Percentiles rank a stretch among this genome's conserved stretches.
phyloP scores from a whole-genome alignment of 331 rosid genomes.

The Rosa hybrid region DNA sequence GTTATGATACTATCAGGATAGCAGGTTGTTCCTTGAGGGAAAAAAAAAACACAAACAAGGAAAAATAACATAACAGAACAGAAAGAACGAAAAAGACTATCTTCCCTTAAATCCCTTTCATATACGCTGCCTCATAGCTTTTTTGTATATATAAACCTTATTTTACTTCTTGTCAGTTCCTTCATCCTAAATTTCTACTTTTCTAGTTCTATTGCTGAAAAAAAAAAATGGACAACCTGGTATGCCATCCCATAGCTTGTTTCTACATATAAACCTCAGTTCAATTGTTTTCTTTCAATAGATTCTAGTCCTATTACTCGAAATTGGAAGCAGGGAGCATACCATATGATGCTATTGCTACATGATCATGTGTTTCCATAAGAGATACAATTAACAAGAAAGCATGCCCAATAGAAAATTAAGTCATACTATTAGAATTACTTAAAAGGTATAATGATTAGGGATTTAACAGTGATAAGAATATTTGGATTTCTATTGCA shows the following conservation, averaged over 20 bases:
- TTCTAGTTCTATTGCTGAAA: background rate
- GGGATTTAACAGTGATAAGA: background rate
- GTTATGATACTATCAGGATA: background rate
- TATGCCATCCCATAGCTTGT: background rate
- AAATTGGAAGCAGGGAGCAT: background rate
- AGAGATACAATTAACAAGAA: background rate
- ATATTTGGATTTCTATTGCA: constrained; percentile 3
- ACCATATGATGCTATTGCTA: background rate
- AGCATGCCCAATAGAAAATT: background rate
- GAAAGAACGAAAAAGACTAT: background rate
- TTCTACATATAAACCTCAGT: background rate
- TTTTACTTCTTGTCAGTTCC: background rate
- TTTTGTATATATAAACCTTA: background rate
- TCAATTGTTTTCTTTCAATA: background rate
- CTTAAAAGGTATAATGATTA: background rate
- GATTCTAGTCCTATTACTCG: background rate
- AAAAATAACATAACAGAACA: background rate
- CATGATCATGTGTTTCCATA: background rate
- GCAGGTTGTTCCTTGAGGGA: background rate
- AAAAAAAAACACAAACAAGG: background rate
- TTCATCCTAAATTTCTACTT: background rate
- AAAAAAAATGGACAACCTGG: background rate
- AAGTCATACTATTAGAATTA: constrained; percentile 6
- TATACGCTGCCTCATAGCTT: background rate
- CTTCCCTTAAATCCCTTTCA: background rate